Base-by-base conservation (phyloP, 495 filamentous ascomycete species). In the Chlorociboria aeruginascens region DNA sequence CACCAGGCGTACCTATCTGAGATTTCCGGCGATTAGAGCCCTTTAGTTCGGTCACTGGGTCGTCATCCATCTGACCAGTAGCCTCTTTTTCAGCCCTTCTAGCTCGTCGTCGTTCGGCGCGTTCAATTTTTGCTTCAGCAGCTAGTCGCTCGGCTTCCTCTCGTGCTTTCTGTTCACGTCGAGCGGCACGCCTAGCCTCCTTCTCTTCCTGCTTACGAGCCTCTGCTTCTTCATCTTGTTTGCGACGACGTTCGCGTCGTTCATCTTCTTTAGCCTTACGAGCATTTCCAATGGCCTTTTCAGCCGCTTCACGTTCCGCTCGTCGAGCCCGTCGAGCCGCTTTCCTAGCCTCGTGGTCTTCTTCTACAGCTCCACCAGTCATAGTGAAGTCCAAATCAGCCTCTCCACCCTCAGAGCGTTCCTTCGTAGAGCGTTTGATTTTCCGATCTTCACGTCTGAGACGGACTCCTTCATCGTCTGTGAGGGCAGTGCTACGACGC, bases 291-390 rank as follows among this genome's bases (percentile, higher is more conserved):
- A 68, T 70, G 7, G 66, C 66, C 38, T 58, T 62, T 37, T 61
- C 58, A 25, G 48, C 46, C 32, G 55, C 58, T 35, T 54, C 58
- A 25, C 47, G 30, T 36, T 72, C 67, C 36, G 72, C 70, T 31
- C 62, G 64, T 32, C 63, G 66, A n/a, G 68, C 66, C 38, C 67
- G 69, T 25, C 73, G 66, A 34, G 71, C 72, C 2, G 68, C 73
- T 10, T 73, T 71, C 33, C 72, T 70, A 8, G 70, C 73, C 51
- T 78, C 74, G 13, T 70, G 69, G 25, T 78, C 71, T 25, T 65
- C 62, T 25, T 74, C 73, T 0, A 64, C 34, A 20, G 57, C 54
- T 8, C 51, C 57, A 20, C 57, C 57, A 13, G 54, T 62, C 42
- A 67, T 66, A 4, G 58, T 52, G 0, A 60, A 53, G 28, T 65